These are phyloP conservation scores for Coriaria nepalensis DNA, from an alignment of 306 rosid genomes.

Conservation along the genomic window DNA sequence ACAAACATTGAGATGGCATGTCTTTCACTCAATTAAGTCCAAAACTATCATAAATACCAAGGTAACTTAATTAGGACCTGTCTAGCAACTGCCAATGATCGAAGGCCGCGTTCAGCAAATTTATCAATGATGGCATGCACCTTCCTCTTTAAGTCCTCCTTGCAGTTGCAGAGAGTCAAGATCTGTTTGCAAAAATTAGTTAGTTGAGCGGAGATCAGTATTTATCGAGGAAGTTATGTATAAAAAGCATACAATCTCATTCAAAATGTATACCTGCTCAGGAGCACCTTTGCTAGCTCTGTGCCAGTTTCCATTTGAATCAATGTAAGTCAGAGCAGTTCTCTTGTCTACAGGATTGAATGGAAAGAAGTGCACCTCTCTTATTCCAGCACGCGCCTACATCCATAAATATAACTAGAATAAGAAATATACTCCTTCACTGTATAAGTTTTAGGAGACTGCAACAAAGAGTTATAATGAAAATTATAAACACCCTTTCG, in stretches of 20 bases:
- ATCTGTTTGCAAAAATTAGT: constrained; percentile 31
- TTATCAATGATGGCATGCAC: constrained; percentile 64
- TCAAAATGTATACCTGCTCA: constrained; percentile 51
- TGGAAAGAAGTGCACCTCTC: constrained; percentile 86
- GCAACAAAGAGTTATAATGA: background rate
- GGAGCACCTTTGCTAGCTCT: constrained; percentile 99
- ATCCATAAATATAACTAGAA: background rate
- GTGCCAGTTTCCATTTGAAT: constrained; percentile 69
- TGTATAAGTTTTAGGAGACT: too few species aligned
- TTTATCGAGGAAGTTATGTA: too few species aligned
- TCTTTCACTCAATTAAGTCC: background rate
- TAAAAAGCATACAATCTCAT: too few species aligned
- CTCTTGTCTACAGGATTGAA: constrained; percentile 96
- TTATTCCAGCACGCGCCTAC: constrained; percentile 80
- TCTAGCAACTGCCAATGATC: constrained; percentile 85
- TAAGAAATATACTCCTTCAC: background rate
- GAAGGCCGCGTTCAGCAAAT: constrained; percentile 95
- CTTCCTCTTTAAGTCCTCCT: constrained; percentile 66
- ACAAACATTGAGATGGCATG: background rate
- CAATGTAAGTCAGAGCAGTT: constrained; percentile 93
- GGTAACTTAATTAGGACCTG: constrained; percentile 43
- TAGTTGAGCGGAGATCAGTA: background rate
- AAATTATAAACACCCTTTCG: background rate
- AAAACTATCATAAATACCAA: background rate
- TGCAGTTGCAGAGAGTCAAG: constrained; percentile 61